Evolutionary conservation across 2,329 filamentous ascomycete species (phyloP), one percentile per base, ranked within the genome.

Genomic region (Ascochyta koolunga): DNA sequence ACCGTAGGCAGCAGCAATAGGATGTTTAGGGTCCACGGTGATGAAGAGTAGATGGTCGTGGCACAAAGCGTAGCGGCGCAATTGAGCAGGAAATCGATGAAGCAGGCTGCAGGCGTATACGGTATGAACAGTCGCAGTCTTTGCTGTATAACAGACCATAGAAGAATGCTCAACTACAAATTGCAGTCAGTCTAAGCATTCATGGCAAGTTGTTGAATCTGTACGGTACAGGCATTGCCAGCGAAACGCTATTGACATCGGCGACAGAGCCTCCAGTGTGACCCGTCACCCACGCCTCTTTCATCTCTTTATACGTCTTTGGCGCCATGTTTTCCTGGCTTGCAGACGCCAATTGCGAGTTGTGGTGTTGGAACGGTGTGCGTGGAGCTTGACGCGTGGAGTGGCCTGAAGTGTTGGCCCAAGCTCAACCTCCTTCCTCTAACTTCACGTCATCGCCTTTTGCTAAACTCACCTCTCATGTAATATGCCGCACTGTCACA

Each of bases 201-300:
- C 47, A 32, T 48, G 35, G 35, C 29, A 42, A 48, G 44, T 48
- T 50, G 29, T 59, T 69, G 57, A 47, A 39, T 52, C 61, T 65
- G 53, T 64, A 66, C 67, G 56, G 64, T 84, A 97, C 95, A 70
- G 93, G 88, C 70, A 91, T 91, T 60, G 96, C 88, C 42, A 90
- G 83, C 41, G 90, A 91, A 64, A 98, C 90, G 66, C 85, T 83
- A 73, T 93, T 93, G 78, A 99, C 93, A 74, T 99, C 95, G 64
- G 83, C 79, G 56, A 96, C 87, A 27, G 86, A 83, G 54, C 95
- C 91, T 35, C 95, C 95, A 6, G 89, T 87, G 25, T 96, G 85
- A 73, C 92, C 90, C 49, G 93, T 96, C 69, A 99, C 95, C 74
- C 96, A 96, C 71, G 91, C 91, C 80, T 96, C 93, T 79, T 99